Evolutionary conservation across 129 eudicot species (phyloP), one percentile per base, ranked within the genome.

Genomic region (Scalesia atractyloides): DNA sequence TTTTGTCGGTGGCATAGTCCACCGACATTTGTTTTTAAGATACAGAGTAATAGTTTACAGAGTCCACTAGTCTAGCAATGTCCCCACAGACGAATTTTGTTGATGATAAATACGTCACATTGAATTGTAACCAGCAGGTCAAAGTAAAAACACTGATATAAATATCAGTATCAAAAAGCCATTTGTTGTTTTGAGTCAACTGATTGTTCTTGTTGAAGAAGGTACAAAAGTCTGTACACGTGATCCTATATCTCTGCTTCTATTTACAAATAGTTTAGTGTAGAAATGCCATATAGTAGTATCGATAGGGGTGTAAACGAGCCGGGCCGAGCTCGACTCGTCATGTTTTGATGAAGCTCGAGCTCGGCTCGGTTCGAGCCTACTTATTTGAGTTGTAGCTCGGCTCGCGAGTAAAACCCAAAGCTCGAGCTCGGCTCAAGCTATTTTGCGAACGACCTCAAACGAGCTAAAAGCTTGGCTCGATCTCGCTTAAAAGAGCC

Each of bases 201-300:
- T 50, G 18, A 50, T 14, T 50, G 5, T 50, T 16, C 18, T 50
- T 50, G 56, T 50, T 14, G 56, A 50, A 50, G 20, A 50, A 50
- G 56, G 56, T 50, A 50, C 20, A 50, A 17, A 15, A 50, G 56
- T 6, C 19, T 50, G 56, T 50, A 50, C 56, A 50, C 5, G 56
- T 50, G 56, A n/a, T 50, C n/a, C 16, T 50, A 14, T 50, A 5
- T 50, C 56, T 50, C 16, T 50, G 18, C 56, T 50, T 14, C 56
- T 15, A 15, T n/a, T 1, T 15, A 20, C 56, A 50, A 50, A 14
- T 50, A 14, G 56, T 50, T 20, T 13, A 5, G 56, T n/a, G 19
- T 50, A 50, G 56, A n/a, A 50, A 50, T 50, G 56, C 3, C 56
- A 50, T 50, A n/a, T 50, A 50, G 56, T 14, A 50, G 56, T 50